phyloP scores from a whole-genome alignment of 192 early-diverging fungal genomes.

The Umbelopsis sp. region DNA sequence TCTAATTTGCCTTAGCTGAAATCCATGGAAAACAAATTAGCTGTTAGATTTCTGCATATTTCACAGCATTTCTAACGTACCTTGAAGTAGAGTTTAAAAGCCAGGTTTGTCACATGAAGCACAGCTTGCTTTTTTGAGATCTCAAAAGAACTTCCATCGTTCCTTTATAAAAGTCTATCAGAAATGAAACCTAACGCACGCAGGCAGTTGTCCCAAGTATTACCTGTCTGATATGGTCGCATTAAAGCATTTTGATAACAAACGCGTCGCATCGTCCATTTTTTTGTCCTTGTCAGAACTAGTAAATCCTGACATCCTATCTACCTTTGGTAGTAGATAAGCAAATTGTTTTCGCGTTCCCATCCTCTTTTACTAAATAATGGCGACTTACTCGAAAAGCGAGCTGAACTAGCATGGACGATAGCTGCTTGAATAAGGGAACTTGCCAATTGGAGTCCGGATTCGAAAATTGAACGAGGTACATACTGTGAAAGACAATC shows the following conservation, averaged over 20 bases:
- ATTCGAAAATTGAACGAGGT: neutral
- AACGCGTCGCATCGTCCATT: constrained; percentile 27
- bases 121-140: constrained; percentile 45
- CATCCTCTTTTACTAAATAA: neutral
- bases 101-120: constrained; percentile 46
- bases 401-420: constrained; percentile 14
- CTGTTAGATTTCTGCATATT: too few species aligned
- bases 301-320: neutral
- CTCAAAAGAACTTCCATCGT: constrained; percentile 21
- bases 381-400: constrained; percentile 15
- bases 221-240: constrained; percentile 49
- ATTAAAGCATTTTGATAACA: constrained; percentile 46
- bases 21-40: too few species aligned
- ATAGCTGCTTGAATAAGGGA: constrained; percentile 13
- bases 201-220: neutral
- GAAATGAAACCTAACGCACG: neutral
- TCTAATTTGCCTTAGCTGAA: constrained; percentile 41
- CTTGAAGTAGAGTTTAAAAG: constrained; percentile 51
- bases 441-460: constrained; percentile 24
- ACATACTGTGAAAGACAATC: neutral
- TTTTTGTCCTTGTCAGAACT: constrained; percentile 24
- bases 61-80: constrained; percentile 14
- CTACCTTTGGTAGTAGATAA: constrained; percentile 13
- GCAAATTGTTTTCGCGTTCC: neutral
- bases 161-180: neutral